phyloP scores from a whole-genome alignment of 2,329 filamentous ascomycete genomes.

The Ceratocystis ficicola region DNA sequence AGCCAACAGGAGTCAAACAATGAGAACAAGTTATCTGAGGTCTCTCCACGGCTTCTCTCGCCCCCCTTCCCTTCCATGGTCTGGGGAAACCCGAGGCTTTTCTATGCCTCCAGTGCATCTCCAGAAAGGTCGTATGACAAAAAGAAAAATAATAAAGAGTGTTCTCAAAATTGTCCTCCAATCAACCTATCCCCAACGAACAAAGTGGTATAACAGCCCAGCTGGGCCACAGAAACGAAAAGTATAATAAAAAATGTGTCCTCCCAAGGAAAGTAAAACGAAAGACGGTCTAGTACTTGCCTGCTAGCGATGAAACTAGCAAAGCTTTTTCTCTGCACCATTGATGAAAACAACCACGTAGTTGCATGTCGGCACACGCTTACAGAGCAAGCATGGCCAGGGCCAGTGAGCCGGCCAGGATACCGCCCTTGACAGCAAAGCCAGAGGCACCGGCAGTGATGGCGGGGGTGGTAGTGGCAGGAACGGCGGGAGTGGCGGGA shows the following conservation, averaged over 20 bases:
- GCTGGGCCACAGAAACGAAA: slow-evolving; percentile 13
- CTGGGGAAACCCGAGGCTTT: neutral
- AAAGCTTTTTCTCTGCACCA: neutral
- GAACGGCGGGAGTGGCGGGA: neutral
- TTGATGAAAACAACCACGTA: neutral
- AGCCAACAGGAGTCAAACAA: slow-evolving; percentile 15
- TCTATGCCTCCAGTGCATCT: neutral
- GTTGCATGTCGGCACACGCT: neutral
- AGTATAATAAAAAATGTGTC: slow-evolving; percentile 1
- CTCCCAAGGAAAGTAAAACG: slow-evolving; percentile 4
- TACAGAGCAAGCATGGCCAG: slow-evolving; percentile 22
- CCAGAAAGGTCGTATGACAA: slow-evolving; percentile 13
- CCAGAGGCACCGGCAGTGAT: slow-evolving; percentile 11
- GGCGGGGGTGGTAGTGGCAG: neutral
- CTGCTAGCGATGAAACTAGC: neutral
- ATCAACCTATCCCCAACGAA: slow-evolving; percentile 22
- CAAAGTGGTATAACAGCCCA: slow-evolving; percentile 21
- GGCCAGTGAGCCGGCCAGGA: slow-evolving; percentile 22
- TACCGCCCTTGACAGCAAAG: slow-evolving; percentile 18
- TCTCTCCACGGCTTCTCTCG: slow-evolving; percentile 13
- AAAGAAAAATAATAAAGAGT: slow-evolving; percentile 9
- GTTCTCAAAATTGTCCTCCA: slow-evolving; percentile 21
- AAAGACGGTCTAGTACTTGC: slow-evolving; percentile 5
- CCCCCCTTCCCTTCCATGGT: neutral
- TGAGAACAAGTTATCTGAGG: slow-evolving; percentile 17